Percentiles rank a stretch among this genome's conserved stretches.
Conservation (phyloP, 2,329 filamentous ascomycete species). For the Beauveria sp. region DNA sequence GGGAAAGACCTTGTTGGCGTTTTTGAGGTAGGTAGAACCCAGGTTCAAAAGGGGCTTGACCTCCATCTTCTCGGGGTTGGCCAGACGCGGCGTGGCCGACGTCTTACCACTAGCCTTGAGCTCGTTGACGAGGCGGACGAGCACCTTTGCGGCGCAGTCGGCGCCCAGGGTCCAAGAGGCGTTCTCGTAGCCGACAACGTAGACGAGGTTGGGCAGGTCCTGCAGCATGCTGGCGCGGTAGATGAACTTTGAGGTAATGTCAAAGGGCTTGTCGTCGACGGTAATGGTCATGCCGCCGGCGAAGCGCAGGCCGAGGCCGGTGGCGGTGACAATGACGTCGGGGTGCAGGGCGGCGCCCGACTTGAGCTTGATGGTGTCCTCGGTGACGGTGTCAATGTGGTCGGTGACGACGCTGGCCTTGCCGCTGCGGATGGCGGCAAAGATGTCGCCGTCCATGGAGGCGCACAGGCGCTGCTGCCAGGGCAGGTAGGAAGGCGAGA, state of each 20-base stretch:
- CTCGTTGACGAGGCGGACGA: slow-evolving; percentile 41
- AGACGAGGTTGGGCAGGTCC: slow-evolving; percentile 52
- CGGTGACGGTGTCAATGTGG: slow-evolving; percentile 37
- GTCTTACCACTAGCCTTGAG: slow-evolving; percentile 38
- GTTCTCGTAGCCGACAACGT: slow-evolving; percentile 53
- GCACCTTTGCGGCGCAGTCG: slow-evolving; percentile 43
- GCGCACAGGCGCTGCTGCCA: slow-evolving; percentile 68
- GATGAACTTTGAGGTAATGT: slow-evolving; percentile 37
- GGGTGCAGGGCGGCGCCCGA: slow-evolving; percentile 40
- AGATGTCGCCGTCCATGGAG: slow-evolving; percentile 40
- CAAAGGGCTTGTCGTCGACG: slow-evolving; percentile 41
- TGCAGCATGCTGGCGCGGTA: slow-evolving; percentile 58
- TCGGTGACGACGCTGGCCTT: slow-evolving; percentile 38
- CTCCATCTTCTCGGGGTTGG: neutral
- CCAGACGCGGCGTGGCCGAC: neutral
- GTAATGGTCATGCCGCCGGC: slow-evolving; percentile 43
- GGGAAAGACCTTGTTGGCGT: neutral
- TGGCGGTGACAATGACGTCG: slow-evolving; percentile 59
- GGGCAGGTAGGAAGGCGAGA: slow-evolving; percentile 46
- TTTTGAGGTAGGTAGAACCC: slow-evolving; percentile 1
- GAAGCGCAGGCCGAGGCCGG: slow-evolving; percentile 50
- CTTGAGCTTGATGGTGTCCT: slow-evolving; percentile 34
- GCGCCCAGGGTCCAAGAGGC: slow-evolving; percentile 56
- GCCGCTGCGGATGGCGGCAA: slow-evolving; percentile 29
- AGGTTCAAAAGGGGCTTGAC: neutral